Evolutionary conservation across 2,329 filamentous ascomycete genomes (phyloP).

Genomic region (Aspergillus arachidicola): DNA sequence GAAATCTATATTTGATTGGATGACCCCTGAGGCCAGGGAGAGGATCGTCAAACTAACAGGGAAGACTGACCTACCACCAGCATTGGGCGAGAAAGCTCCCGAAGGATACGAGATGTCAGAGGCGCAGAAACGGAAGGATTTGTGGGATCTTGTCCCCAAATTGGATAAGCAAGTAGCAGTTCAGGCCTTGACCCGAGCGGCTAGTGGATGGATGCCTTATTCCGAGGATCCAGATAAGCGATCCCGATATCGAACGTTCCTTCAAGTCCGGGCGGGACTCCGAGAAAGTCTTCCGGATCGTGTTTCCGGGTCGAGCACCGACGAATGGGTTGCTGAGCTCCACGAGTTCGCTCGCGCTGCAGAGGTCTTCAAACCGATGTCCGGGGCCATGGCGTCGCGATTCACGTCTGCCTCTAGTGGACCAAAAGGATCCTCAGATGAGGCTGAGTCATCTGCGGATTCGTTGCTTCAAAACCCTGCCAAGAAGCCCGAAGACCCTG

Average conservation of each 20-base stretch:
- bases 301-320: slow-evolving; percentile 54
- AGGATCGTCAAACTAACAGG: slow-evolving; percentile 76
- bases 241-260: slow-evolving; percentile 76
- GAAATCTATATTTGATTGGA: slow-evolving; percentile 94
- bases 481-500: slow-evolving; percentile 70
- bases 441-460: slow-evolving; percentile 30
- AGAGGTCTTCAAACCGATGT: slow-evolving; percentile 86
- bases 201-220: slow-evolving; percentile 76
- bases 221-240: slow-evolving; percentile 79
- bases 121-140: slow-evolving; percentile 62
- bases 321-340: slow-evolving; percentile 81
- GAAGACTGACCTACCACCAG: slow-evolving; percentile 74
- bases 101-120: slow-evolving; percentile 64
- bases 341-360: slow-evolving; percentile 74
- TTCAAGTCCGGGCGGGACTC: slow-evolving; percentile 74
- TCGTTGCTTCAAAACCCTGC: slow-evolving; percentile 52
- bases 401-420: slow-evolving; percentile 68
- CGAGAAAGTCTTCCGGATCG: slow-evolving; percentile 61
- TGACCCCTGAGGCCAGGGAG: slow-evolving; percentile 76
- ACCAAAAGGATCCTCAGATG: slow-evolving; percentile 43
- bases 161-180: slow-evolving; percentile 68
- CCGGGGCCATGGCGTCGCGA: slow-evolving; percentile 86
- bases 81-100: slow-evolving; percentile 71
- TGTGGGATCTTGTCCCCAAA: slow-evolving; percentile 63
- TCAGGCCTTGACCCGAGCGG: slow-evolving; percentile 68